Base-by-base conservation (phyloP, 75 land plant genomes). In the Pinus taeda region DNA sequence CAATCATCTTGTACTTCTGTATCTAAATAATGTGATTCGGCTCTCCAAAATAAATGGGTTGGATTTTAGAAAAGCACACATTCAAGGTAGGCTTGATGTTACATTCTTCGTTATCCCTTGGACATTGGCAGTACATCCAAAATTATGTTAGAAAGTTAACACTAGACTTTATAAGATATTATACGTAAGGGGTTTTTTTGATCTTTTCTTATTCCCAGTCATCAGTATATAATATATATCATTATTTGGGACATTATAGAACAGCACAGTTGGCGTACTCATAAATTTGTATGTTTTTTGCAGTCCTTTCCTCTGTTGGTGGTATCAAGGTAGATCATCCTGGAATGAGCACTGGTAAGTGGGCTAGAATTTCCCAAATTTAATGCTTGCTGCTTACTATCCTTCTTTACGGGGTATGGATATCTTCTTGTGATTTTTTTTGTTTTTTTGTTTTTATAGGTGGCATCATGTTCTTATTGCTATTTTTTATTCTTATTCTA, bases 261-360 rank as follows among this genome's bases (percentile, higher is more conserved):
- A 69, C n/a, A 39, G 42, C 45, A 49, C 11, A 6, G 12, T 15
- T 17, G 15, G 17, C 26, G 20, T 74, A 29, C 36, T 74, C 59
- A 74, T 22, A 29, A 20, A 33, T 60, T 57, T 57, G 53, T 67
- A 17, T 76, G 70, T 33, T 45, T 9, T 78, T 74, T 73, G 75
- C 90, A 93, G 95, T 93, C 70, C 88, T 93, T 57, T 93, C 93
- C 42, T 90, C 93, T 62, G 82, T 89, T 57, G 90, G 95, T 65
- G 95, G 95, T 22, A 89, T 93, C 79, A 85, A 85, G 67, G 90
- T 90, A 6, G 84, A 81, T 21, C 83, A 84, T 57, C 89, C 91
- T 4, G 39, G 66, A 2, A 75, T 93, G 72, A 84, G 78, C 73
- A 74, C 77, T 75, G 87, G 93, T 92, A 92, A 22, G 53, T 15